Base-by-base conservation (phyloP, 2,329 filamentous ascomycete genomes). In the Curvularia sp. region DNA sequence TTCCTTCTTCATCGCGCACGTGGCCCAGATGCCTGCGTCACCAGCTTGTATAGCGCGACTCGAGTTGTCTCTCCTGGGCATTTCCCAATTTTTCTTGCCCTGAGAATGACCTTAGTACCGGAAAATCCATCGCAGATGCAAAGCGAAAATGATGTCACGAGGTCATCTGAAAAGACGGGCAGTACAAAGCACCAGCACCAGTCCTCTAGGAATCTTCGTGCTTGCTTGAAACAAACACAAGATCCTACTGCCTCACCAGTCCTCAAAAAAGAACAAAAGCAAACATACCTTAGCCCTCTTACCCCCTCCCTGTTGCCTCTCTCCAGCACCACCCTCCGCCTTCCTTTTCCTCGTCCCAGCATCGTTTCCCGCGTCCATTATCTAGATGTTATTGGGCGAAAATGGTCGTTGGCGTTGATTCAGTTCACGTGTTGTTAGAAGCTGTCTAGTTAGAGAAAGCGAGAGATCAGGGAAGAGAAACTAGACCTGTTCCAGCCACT, bases 21-120 rank as follows among this genome's bases (percentile, higher is more conserved):
- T 93, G 28, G 89, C 88, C 89, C 90, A 94, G 58, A 94, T 87
- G 5, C 91, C 91, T 52, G 83, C 81, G 69, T 93, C 89, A 5
- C 90, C 89, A 5, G 88, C 81, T 66, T 90, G 85, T 48, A 93
- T 82, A 33, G 66, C 66, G 12, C 71, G 73, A 48, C 77, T 70
- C 33, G 68, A 65, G 28, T 63, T 70, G 35, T 64, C 70, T 12
- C 74, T 75, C 53, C 73, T 73, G 39, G 78, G 78, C 59, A 75
- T 73, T 20, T 72, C 75, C 80, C 80, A 81, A 66, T 78, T 75
- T 69, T 78, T 81, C 69, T 78, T 81, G 15, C 73, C 75, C 78
- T 81, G 50, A 22, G 10, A 6, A 44, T 20, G 22, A 53, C 39
- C 54, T 73, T 56, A 74, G 68, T 38, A 61, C 38, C 7, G 57